Evolutionary conservation across 352 stramenopile genomes (phyloP), one percentile per base, ranked within the genome.

Genomic region (Albugo laibachii): DNA sequence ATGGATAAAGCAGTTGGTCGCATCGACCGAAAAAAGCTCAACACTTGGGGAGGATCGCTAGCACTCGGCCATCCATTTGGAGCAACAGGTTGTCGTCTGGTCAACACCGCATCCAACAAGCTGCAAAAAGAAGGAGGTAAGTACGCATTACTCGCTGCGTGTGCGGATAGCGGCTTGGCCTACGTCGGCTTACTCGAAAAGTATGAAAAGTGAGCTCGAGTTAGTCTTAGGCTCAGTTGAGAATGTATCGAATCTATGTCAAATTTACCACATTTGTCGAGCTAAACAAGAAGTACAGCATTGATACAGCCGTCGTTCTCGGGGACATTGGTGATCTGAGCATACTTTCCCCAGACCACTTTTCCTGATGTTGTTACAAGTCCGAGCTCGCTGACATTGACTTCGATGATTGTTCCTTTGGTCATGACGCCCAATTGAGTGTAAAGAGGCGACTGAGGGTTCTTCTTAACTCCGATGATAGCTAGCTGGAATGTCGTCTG

Each of bases 401-500:
- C 96, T 55, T 95, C 84, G 39, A 95, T 95, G 47, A 98, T 96
- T 48, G 95, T 98, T 61, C 96, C 96, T 83, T 99, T 99, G 24
- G 95, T 99, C 62, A 99, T 97, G 36, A 99, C 96, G 37, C 96
- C 96, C 12, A 99, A 75, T 59, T 95, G 74, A 27, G 94, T 98
- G 72, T 99, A 99, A 54, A 98, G 66, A 50, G 80, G 79, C 24
- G 71, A 95, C 50, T 93, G 92, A 31, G 96, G 96, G 72, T 99
- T 99, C 77, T 99, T 99, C 81, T 99, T 99, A 35, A 99, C 95
- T 45, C 93, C 94, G 11, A 99, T 63, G 54, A 99, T 99, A 65
- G 98, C 95, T 45, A 99, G 66, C 70, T 98, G 94, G 71, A 99
- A 99, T 13, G 95, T 99, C 11, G 95, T 97, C 70, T 99, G 97